Conservation (phyloP, 129 eudicot genomes). For the Dittrichia graveolens region DNA sequence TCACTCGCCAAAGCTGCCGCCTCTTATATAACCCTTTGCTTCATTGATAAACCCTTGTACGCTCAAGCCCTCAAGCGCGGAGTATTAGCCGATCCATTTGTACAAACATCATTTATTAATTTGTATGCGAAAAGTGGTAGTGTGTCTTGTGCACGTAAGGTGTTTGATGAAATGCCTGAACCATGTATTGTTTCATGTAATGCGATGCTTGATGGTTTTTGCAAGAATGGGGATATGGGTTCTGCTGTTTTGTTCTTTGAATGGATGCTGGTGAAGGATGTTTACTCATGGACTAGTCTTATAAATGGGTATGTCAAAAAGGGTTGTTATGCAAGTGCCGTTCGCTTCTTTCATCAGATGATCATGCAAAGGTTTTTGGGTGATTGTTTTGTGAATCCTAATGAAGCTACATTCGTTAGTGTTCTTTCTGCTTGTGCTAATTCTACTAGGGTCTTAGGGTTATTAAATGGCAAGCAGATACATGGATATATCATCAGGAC, state of each 20-base stretch:
- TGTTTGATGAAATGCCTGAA: conserved; percentile 66
- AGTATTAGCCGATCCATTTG: conserved; percentile 52
- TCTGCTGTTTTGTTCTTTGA: conserved; percentile 51
- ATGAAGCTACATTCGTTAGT: conserved; percentile 76
- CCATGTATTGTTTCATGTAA: conserved; percentile 68
- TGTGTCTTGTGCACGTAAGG: conserved; percentile 45
- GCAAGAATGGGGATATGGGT: conserved; percentile 58
- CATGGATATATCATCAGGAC: conserved; percentile 65
- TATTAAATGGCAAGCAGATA: conserved; percentile 60
- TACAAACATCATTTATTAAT: conserved; percentile 54
- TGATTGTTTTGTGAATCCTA: conserved; percentile 40
- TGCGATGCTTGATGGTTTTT: conserved; percentile 79
- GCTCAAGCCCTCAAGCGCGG: conserved; percentile 66
- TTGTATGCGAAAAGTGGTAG: conserved; percentile 41
- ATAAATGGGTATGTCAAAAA: conserved; percentile 52
- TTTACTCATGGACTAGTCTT: conserved; percentile 73
- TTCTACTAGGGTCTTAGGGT: conserved; percentile 32
- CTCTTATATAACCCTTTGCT: conserved; percentile 17
- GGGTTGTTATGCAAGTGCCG: conserved; percentile 38
- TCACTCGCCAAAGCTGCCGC: conserved; percentile 61
- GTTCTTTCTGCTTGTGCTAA: conserved; percentile 62
- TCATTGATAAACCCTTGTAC: conserved; percentile 39
- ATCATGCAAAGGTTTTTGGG: conserved; percentile 40
- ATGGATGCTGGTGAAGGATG: conserved; percentile 49
- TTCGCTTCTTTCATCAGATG: conserved; percentile 46